A percentile compares a stretch with the other conserved stretches of the same genome.
Evolutionary conservation across 768 basidiomycete species (phyloP).

Genomic region (Auricularia cornea): DNA sequence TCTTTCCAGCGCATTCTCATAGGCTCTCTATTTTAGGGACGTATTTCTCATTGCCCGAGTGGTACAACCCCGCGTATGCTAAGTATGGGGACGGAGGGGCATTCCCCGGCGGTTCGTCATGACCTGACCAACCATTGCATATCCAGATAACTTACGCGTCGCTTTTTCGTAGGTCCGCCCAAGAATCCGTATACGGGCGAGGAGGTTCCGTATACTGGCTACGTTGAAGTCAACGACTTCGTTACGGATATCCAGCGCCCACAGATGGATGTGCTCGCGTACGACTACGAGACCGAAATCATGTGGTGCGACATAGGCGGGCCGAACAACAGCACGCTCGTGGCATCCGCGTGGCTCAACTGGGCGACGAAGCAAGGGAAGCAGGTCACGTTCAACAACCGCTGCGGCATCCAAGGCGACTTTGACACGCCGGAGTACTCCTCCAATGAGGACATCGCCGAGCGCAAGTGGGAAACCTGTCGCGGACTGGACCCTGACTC

Average conservation of each 20-base stretch:
- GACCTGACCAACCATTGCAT: not conserved
- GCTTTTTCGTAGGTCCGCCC: not conserved
- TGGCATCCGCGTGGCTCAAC: constrained; percentile 12
- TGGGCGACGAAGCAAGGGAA: constrained; percentile 10
- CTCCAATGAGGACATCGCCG: constrained; percentile 37
- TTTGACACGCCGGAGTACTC: constrained; percentile 18
- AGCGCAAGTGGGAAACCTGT: constrained; percentile 46
- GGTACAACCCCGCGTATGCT: constrained; percentile 20
- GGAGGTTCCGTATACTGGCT: constrained; percentile 43
- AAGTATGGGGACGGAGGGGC: not conserved
- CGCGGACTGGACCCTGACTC: constrained; percentile 34
- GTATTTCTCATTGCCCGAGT: constrained; percentile 51
- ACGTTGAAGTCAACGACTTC: constrained; percentile 40
- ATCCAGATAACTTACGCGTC: not conserved
- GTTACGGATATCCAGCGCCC: constrained; percentile 41
- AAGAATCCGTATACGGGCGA: constrained; percentile 40
- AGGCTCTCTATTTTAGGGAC: too few species aligned
- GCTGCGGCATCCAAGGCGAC: constrained; percentile 11
- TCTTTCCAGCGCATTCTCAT: too few species aligned
- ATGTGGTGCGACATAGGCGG: constrained; percentile 51
- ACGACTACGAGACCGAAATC: constrained; percentile 42
- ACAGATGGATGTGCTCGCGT: constrained; percentile 42
- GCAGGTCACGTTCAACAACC: constrained; percentile 13
- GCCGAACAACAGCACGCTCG: not conserved
- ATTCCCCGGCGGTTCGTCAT: not conserved